Base-by-base conservation (phyloP, 768 basidiomycete genomes). In the Tremella yokohamensis region DNA sequence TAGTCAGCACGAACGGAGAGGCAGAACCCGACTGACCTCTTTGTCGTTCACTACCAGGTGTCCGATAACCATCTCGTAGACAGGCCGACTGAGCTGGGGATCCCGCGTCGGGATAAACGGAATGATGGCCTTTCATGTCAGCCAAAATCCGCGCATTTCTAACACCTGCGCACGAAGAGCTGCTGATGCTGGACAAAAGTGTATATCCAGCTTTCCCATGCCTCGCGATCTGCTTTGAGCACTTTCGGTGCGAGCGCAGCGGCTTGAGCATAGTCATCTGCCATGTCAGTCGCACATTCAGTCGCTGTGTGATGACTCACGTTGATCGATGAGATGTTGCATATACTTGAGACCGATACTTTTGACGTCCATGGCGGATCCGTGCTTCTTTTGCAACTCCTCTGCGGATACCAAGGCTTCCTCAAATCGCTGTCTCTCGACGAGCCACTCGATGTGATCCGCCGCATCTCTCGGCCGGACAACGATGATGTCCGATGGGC, bases 141-240 rank as follows among this genome's bases (percentile, higher is more conserved):
- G 56, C 13, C 48, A 8, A 22, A 34, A 44, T 60, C 34, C 34
- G n/a, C 19, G 8, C 24, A 20, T 52, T n/a, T 20, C 1, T 2
- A 25, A 19, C 48, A 15, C 20, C 1, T 19, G 75, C 83, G 20
- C 59, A 89, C 91, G 76, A 88, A 84, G 15, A 97, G 78, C 57
- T 90, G 85, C 22, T 83, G 81, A 65, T 86, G 83, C 73, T 90
- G 84, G 0, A 87, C 88, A 72, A 94, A 98, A 13, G 83, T 79
- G 68, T 96, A 94, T 69, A 97, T 88, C 89, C 89, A 96, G 66
- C 87, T 84, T 71, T 97, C 93, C 96, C 96, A 99, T n/a, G 83
- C 82, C 68, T 85, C 86, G 11, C 81, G 77, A 65, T 94, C 84
- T 44, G 84, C 84, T 2, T 83, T 86, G 63, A 94, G 88, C 7